phyloP scores from a whole-genome alignment of 495 filamentous ascomycete genomes.

The Choiromyces venosus region DNA sequence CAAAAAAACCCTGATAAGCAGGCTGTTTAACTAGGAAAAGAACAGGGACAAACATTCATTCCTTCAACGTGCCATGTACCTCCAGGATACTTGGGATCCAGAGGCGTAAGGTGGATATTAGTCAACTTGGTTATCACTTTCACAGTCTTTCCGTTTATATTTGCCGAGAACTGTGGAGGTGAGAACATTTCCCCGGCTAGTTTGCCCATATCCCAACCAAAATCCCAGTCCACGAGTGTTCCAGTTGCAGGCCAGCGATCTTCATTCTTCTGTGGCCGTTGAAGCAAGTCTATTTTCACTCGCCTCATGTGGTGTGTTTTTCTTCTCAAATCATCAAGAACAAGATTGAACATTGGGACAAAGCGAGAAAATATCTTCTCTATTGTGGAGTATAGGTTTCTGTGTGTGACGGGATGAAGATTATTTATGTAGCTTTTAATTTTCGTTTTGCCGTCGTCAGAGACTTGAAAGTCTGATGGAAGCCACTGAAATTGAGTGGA shows the following conservation, averaged over 20 bases:
- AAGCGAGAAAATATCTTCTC: slow-evolving; percentile 49
- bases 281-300: not conserved
- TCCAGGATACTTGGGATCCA: slow-evolving; percentile 49
- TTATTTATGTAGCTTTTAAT: slow-evolving; percentile 65
- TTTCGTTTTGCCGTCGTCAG: slow-evolving; percentile 53
- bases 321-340: slow-evolving; percentile 15
- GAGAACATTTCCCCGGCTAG: slow-evolving; percentile 7
- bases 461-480: slow-evolving; percentile 52
- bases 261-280: not conserved
- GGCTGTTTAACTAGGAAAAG: not conserved
- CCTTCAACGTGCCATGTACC: slow-evolving; percentile 52
- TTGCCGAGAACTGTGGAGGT: not conserved
- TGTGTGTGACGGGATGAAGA: slow-evolving; percentile 50
- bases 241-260: not conserved
- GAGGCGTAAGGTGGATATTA: slow-evolving; percentile 57
- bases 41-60: slow-evolving; percentile 42
- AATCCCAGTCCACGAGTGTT: not conserved
- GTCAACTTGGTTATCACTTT: slow-evolving; percentile 62
- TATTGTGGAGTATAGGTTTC: slow-evolving; percentile 50
- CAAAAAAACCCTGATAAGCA: not conserved
- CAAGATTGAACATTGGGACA: slow-evolving; percentile 54
- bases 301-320: not conserved
- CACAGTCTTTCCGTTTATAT: slow-evolving; percentile 29
- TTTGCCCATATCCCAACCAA: slow-evolving; percentile 29
- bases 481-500: slow-evolving; percentile 55